Conservation (phyloP, 495 filamentous ascomycete species). For the Hyphodiscus hymeniophilus region DNA sequence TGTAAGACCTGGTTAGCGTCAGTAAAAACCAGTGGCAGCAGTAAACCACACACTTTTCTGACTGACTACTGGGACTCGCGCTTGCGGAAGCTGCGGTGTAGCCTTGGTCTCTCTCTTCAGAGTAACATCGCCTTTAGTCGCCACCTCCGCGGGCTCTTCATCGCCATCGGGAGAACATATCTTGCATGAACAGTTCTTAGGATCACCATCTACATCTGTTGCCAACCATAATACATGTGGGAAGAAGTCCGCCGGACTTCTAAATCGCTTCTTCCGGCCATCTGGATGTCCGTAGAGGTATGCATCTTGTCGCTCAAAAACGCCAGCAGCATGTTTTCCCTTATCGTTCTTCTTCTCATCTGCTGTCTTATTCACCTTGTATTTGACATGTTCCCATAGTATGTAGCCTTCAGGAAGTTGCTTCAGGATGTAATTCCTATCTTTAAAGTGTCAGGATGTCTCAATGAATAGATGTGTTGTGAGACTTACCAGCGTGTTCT, state of each 20-base stretch:
- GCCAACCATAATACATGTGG: slow-evolving; percentile 53
- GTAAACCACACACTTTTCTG: not conserved
- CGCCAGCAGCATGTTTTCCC: slow-evolving; percentile 15
- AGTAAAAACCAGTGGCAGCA: not conserved
- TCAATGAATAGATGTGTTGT: not conserved
- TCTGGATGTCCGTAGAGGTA: slow-evolving; percentile 56
- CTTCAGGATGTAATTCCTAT: slow-evolving; percentile 39
- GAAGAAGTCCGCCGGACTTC: slow-evolving; percentile 53
- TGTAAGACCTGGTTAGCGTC: not conserved
- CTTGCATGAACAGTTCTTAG: slow-evolving; percentile 48
- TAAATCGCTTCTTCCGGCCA: slow-evolving; percentile 48
- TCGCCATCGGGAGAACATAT: slow-evolving; percentile 18
- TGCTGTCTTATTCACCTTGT: slow-evolving; percentile 11
- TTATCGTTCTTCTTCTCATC: slow-evolving; percentile 14
- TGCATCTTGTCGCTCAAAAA: slow-evolving; percentile 43
- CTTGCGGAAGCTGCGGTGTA: not conserved
- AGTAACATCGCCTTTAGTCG: not conserved
- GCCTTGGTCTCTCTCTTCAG: slow-evolving; percentile 8
- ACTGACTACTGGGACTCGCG: not conserved
- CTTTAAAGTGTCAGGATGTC: slow-evolving; percentile 23
- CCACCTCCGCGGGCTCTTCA: slow-evolving; percentile 1
- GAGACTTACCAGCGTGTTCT: slow-evolving; percentile 24
- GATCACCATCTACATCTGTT: slow-evolving; percentile 42
- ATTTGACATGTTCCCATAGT: slow-evolving; percentile 49
- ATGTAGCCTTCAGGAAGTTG: slow-evolving; percentile 49